Evolutionary conservation across 768 basidiomycete species (phyloP).

Genomic region (Glaciozyma antarctica): DNA sequence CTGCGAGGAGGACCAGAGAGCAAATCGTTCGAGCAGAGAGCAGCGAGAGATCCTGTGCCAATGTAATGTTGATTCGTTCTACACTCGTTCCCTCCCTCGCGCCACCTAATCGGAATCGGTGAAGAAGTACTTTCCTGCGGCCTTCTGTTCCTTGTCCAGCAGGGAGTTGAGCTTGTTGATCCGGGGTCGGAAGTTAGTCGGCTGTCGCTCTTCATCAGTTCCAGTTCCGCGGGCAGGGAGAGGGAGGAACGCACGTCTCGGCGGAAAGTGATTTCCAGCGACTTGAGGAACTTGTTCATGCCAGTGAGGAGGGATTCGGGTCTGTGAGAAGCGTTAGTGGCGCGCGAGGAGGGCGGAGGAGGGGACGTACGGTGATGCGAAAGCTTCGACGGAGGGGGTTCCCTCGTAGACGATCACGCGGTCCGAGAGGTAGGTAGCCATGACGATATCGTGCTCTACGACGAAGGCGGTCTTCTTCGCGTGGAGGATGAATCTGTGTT

Average conservation of each 20-base stretch:
- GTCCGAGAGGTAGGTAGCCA: slow-evolving; percentile 92
- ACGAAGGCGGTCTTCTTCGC: slow-evolving; percentile 97
- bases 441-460: slow-evolving; percentile 99
- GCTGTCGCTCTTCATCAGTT: too few species aligned
- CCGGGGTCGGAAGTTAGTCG: background rate
- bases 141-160: slow-evolving; percentile 38
- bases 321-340: slow-evolving; percentile 41
- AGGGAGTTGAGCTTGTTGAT: slow-evolving; percentile 44
- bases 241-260: slow-evolving; percentile 64
- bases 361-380: slow-evolving; percentile 69
- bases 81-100: too few species aligned
- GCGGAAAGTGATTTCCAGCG: slow-evolving; percentile 93
- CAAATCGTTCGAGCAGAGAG: too few species aligned
- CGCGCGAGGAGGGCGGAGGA: background rate
- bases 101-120: background rate
- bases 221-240: too few species aligned
- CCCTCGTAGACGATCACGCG: slow-evolving; percentile 73
- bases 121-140: slow-evolving; percentile 20
- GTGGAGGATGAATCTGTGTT: slow-evolving; percentile 76
- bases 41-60: too few species aligned
- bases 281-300: slow-evolving; percentile 95
- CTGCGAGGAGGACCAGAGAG: too few species aligned
- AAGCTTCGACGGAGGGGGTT: slow-evolving; percentile 73
- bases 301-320: slow-evolving; percentile 90
- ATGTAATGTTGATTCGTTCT: too few species aligned